Base-by-base conservation (phyloP, 176 grass and related monocot genomes). In the Raddia guianensis region DNA sequence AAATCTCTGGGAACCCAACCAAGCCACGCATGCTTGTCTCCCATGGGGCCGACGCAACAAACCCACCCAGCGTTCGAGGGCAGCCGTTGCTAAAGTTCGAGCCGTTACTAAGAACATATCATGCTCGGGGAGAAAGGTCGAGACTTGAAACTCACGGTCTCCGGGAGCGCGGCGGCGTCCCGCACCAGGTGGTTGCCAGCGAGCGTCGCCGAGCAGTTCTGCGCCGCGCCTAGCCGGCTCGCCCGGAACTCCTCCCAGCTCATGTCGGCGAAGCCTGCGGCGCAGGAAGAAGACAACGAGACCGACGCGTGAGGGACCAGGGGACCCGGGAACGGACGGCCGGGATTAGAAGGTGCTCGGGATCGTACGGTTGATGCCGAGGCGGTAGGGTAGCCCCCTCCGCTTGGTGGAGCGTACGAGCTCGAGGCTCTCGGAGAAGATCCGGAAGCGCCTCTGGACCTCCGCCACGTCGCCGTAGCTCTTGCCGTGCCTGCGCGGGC, bases 141-240 rank as follows among this genome's bases (percentile, higher is more conserved):
- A 37, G 27, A 44, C 92, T 85, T 7, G 15, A 37, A 35, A 44
- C 92, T 85, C 84, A 99, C 96, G 0, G 87, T 90, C 83, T 90
- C 79, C 9, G 96, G 96, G 34, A 99, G 89, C 15, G 55, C 42
- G 57, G 34, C 42, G 33, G 59, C 76, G 20, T 85, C 78, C 9
- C 82, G 73, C 87, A 99, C 93, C 34, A 61, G 89, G 57, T 95
- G 96, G 89, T 86, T 99, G 79, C 96, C 93, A 34, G 82, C 70
- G 76, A 85, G 88, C 55, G 96, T 99, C 19, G 96, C 96, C 44
- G 96, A 99, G 91, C 96, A 99, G 59, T 93, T 93, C 86, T 99
- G 96, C 45, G 90, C 82, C 2, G 93, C 96, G 11, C 96, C 96
- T 34, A 99, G 93, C 55, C 76, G 64, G 73, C 75, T 91, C 64